These are phyloP conservation scores for Reticulascus tulasneorum DNA, from an alignment of 2,329 filamentous ascomycete species.

Conservation along the genomic window DNA sequence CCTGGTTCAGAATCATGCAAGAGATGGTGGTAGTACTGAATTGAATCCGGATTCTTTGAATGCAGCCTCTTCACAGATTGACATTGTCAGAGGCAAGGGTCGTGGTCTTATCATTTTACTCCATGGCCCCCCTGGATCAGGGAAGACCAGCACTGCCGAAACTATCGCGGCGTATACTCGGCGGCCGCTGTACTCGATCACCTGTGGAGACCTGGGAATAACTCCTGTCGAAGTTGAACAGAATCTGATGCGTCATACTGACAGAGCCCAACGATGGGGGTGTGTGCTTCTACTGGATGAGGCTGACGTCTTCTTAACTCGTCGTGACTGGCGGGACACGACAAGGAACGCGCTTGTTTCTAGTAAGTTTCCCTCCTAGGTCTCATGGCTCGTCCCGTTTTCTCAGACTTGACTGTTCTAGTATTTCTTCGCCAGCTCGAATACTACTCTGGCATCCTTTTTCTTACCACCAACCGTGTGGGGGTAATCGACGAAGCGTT, in stretches of 20 bases:
- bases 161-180: slow-evolving; percentile 17
- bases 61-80: neutral
- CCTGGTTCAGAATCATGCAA: too few species aligned
- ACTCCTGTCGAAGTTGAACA: slow-evolving; percentile 17
- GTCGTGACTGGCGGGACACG: slow-evolving; percentile 6
- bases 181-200: slow-evolving; percentile 22
- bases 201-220: slow-evolving; percentile 21
- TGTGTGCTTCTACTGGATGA: slow-evolving; percentile 24
- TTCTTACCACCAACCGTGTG: slow-evolving; percentile 42
- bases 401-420: slow-evolving; percentile 6
- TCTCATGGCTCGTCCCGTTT: neutral
- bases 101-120: slow-evolving; percentile 4
- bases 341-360: slow-evolving; percentile 20
- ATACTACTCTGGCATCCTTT: slow-evolving; percentile 37
- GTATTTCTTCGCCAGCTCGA: slow-evolving; percentile 37
- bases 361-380: slow-evolving; percentile 7
- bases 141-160: slow-evolving; percentile 7
- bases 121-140: slow-evolving; percentile 4
- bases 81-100: slow-evolving; percentile 4
- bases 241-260: too few species aligned
- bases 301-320: slow-evolving; percentile 23
- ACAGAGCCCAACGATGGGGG: slow-evolving; percentile 19
- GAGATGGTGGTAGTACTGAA: too few species aligned
- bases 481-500: slow-evolving; percentile 42
- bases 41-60: too few species aligned